A percentile compares a stretch with the other conserved stretches of the same genome.
Evolutionary conservation across 2,329 filamentous ascomycete species (phyloP).

Genomic region (Fusarium sp.): DNA sequence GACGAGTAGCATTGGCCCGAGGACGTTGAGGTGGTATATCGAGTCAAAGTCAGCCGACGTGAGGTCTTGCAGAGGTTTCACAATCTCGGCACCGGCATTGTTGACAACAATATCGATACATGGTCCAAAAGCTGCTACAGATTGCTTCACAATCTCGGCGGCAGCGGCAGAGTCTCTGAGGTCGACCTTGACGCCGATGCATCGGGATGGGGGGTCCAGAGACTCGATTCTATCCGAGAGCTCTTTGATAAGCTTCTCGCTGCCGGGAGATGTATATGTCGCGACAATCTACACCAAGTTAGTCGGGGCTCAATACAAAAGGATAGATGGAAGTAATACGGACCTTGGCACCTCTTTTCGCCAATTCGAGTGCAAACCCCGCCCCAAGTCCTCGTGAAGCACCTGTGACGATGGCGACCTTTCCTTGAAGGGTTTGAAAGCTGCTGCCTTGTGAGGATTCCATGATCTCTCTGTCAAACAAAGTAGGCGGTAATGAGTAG

Average conservation of each 20-base stretch:
- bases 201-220: slow-evolving; percentile 15
- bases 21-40: slow-evolving; percentile 37
- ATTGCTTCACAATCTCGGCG: slow-evolving; percentile 5
- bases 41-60: slow-evolving; percentile 27
- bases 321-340: accelerated
- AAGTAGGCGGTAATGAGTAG: too few species aligned
- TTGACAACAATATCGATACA: slow-evolving; percentile 30
- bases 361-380: slow-evolving; percentile 31
- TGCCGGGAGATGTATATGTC: slow-evolving; percentile 33
- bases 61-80: slow-evolving; percentile 16
- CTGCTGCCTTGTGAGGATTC: not conserved
- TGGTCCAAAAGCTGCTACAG: slow-evolving; percentile 12
- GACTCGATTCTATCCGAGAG: slow-evolving; percentile 20
- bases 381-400: slow-evolving; percentile 34
- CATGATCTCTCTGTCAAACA: slow-evolving; percentile 2
- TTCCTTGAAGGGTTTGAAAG: slow-evolving; percentile 31
- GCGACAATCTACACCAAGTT: slow-evolving; percentile 13
- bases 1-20: slow-evolving; percentile 27
- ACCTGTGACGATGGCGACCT: slow-evolving; percentile 31
- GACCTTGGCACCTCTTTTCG: slow-evolving; percentile 34
- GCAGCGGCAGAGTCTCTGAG: slow-evolving; percentile 14
- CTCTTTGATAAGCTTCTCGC: slow-evolving; percentile 18
- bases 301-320: not conserved
- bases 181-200: slow-evolving; percentile 21
- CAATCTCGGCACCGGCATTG: slow-evolving; percentile 33